These are phyloP conservation scores for Xylaria castorea DNA, from an alignment of 495 filamentous ascomycete genomes.

Conservation along the genomic window DNA sequence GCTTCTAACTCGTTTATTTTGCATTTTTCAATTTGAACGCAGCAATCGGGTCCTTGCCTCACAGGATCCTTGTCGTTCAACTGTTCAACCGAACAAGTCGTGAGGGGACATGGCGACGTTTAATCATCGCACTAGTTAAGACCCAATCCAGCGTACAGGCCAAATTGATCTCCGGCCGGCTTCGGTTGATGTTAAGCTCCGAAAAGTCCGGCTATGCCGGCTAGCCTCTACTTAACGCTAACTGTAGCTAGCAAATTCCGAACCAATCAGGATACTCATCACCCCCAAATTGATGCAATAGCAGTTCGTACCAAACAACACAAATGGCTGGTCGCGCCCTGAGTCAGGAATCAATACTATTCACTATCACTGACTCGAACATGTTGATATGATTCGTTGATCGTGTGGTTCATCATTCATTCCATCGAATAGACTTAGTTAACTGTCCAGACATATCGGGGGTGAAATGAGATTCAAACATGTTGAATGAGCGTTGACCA, in stretches of 20 bases:
- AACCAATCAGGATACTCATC: not conserved
- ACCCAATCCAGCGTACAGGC: not conserved
- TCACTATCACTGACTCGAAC: not conserved
- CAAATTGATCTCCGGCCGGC: not conserved
- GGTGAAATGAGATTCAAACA: not conserved
- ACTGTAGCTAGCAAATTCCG: not conserved
- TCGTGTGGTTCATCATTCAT: not conserved
- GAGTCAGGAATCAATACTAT: not conserved
- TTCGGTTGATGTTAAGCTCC: conserved; percentile 2
- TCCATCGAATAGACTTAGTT: not conserved
- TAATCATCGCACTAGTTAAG: not conserved
- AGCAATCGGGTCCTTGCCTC: not conserved
- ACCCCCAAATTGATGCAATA: not conserved
- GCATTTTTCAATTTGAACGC: not conserved
- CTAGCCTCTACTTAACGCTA: not conserved
- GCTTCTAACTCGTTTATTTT: not conserved
- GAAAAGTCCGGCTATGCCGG: not conserved
- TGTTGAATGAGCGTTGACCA: not conserved
- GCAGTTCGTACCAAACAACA: not conserved
- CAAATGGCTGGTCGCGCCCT: not conserved
- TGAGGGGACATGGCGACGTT: not conserved
- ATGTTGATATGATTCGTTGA: not conserved
- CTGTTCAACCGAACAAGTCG: not conserved
- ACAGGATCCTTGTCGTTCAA: not conserved
- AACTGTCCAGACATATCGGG: not conserved